Base-by-base conservation (phyloP, 306 rosid species). In the Astragalus membranaceus region DNA sequence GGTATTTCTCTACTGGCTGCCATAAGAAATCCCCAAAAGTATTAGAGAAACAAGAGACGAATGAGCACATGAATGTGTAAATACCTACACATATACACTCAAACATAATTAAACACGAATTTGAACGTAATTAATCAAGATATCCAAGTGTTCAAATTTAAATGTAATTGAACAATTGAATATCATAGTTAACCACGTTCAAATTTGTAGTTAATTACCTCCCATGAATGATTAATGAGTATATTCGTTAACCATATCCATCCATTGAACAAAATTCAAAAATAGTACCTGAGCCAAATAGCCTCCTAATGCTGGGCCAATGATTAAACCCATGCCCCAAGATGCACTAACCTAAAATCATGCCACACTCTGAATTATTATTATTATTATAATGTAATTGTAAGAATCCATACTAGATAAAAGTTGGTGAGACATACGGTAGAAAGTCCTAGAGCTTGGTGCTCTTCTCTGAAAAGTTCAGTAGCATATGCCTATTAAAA, bases 241-340 rank as follows among this genome's bases (percentile, higher is more conserved):
- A n/a, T n/a, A n/a, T n/a, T n/a, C n/a, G n/a, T n/a, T n/a, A n/a
- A n/a, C n/a, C n/a, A n/a, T n/a, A n/a, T n/a, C n/a, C n/a, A n/a
- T n/a, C n/a, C n/a, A n/a, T n/a, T n/a, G n/a, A n/a, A n/a, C n/a
- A n/a, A n/a, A n/a, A n/a, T n/a, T 43, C 3, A 58, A 72, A 39
- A 39, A 78, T 10, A 43, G 66, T 86, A 90, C 98, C 97, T 82
- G 96, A 29, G 98, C 93, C 41, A 93, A 80, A 80, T 84, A 85
- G 16, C 98, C 98, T 68, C 98, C 98, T 77, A 93, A 4, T 42
- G 97, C 96, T 1, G 98, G 98, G 51, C 98, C 98, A 76, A 93
- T 37, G 56, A 93, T 82, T 77, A 90, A 80, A 58, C 96, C 95
- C 3, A 81, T 69, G 43, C 87, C 96, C 98, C 94, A 88, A 67